Conservation (phyloP, 352 stramenopile species). For the Phytophthora hibernalis region DNA sequence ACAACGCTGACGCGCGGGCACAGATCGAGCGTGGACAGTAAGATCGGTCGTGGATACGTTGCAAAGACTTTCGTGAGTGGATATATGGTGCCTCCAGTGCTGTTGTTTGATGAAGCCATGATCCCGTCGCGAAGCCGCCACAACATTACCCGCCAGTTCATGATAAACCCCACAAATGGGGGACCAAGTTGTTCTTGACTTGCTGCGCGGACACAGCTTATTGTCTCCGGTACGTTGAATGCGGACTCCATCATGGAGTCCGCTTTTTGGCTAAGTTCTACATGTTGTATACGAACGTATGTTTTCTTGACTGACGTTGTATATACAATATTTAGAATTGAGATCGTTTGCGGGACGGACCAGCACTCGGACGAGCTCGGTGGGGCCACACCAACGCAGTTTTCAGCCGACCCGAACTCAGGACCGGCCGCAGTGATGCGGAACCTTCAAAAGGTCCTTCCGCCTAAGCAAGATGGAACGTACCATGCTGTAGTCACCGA, state of each 20-base stretch:
- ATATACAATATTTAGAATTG: slow-evolving; percentile 20
- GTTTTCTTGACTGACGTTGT: slow-evolving; percentile 2
- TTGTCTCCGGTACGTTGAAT: slow-evolving; percentile 12
- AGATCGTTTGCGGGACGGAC: slow-evolving; percentile 15
- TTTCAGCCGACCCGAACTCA: no score
- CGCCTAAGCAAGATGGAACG: not conserved
- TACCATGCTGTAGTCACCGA: slow-evolving; percentile 20
- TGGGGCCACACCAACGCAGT: no score
- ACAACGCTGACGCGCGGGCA: slow-evolving; percentile 5
- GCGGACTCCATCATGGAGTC: not conserved
- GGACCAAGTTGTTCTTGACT: slow-evolving; percentile 27
- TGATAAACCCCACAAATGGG: slow-evolving; percentile 31
- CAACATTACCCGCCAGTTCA: slow-evolving; percentile 16
- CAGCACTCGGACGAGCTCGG: not conserved
- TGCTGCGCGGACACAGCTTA: slow-evolving; percentile 23
- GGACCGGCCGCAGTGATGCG: not conserved
- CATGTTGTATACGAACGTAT: slow-evolving; percentile 21
- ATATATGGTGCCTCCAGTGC: slow-evolving; percentile 4
- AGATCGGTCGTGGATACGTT: slow-evolving; percentile 11
- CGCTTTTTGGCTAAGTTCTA: slow-evolving; percentile 8
- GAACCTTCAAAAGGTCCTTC: slow-evolving; percentile 13
- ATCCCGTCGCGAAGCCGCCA: slow-evolving; percentile 7
- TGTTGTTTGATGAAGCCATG: slow-evolving; percentile 27
- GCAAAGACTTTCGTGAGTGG: not conserved
- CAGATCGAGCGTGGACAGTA: slow-evolving; percentile 20